These are phyloP conservation scores for Mycena capillaripes DNA, from an alignment of 768 basidiomycete species.

Conservation along the genomic window DNA sequence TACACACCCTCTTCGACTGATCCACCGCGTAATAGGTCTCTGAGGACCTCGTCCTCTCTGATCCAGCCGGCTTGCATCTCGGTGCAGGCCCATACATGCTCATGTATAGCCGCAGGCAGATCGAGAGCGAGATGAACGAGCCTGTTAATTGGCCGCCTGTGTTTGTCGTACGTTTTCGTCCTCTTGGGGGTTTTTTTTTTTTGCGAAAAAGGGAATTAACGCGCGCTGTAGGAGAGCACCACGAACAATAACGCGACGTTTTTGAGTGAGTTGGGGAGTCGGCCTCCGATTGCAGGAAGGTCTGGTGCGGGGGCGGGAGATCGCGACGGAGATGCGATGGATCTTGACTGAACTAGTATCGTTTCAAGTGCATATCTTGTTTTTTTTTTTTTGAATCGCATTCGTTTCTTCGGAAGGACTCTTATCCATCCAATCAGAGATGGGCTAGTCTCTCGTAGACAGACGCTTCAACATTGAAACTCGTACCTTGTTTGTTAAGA, in stretches of 20 bases:
- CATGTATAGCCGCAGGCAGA: slow-evolving; percentile 66
- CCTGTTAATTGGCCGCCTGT: slow-evolving; percentile 20
- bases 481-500: too few species aligned
- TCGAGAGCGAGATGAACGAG: slow-evolving; percentile 17
- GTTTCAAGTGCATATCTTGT: too few species aligned
- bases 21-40: slow-evolving; percentile 62
- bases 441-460: too few species aligned
- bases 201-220: not conserved
- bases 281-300: not conserved
- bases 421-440: too few species aligned
- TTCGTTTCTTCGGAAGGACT: too few species aligned
- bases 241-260: not conserved
- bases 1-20: not conserved
- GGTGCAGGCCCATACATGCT: slow-evolving; percentile 85
- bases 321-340: slow-evolving; percentile 1
- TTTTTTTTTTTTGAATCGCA: not conserved
- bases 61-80: slow-evolving; percentile 79
- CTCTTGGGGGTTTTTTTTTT: not conserved
- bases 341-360: not conserved
- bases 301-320: not conserved
- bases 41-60: slow-evolving; percentile 77
- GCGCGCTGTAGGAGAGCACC: not conserved
- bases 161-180: slow-evolving; percentile 17
- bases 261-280: not conserved
- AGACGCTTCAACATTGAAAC: too few species aligned